A percentile compares a stretch with the other conserved stretches of the same genome.
Conservation (phyloP, 805 yeast genomes). For the Wickerhamiella cacticola region DNA sequence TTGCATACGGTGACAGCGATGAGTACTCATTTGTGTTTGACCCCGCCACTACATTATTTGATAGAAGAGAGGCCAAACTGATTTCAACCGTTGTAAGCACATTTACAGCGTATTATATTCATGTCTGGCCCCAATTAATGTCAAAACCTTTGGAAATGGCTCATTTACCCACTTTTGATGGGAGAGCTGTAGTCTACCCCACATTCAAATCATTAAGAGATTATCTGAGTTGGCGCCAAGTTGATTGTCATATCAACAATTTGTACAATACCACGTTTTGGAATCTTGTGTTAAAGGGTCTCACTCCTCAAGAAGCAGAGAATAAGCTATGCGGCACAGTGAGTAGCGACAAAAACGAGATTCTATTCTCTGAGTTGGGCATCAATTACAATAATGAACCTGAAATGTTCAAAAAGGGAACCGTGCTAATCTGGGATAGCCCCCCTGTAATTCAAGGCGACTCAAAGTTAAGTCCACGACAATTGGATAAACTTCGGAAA, state of each 20-base stretch:
- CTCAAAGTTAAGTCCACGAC: constrained; percentile 32
- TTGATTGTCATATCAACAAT: constrained; percentile 88
- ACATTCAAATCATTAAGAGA: constrained; percentile 49
- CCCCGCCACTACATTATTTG: constrained; percentile 54
- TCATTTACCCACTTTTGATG: constrained; percentile 78
- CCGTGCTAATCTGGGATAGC: constrained; percentile 43
- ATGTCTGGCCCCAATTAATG: constrained; percentile 52
- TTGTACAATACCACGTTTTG: constrained; percentile 88
- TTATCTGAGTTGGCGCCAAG: constrained; percentile 90
- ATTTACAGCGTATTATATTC: constrained; percentile 64
- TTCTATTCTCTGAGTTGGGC: constrained; percentile 61
- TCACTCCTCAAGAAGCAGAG: constrained; percentile 75
- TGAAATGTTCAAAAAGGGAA: constrained; percentile 79
- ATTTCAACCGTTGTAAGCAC: constrained; percentile 71
- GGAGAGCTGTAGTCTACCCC: constrained; percentile 82
- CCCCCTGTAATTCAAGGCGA: constrained; percentile 19
- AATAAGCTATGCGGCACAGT: constrained; percentile 58
- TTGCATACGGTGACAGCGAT: constrained; percentile 93
- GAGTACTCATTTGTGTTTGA: constrained; percentile 77
- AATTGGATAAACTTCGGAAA: constrained; percentile 40
- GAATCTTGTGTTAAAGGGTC: constrained; percentile 59
- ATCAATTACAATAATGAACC: constrained; percentile 87
- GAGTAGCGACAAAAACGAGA: constrained; percentile 78
- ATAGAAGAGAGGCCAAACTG: constrained; percentile 71
- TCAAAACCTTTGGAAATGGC: constrained; percentile 39